Evolutionary conservation across 2,329 filamentous ascomycete genomes (phyloP).

Genomic region (Clarireedia sp.): DNA sequence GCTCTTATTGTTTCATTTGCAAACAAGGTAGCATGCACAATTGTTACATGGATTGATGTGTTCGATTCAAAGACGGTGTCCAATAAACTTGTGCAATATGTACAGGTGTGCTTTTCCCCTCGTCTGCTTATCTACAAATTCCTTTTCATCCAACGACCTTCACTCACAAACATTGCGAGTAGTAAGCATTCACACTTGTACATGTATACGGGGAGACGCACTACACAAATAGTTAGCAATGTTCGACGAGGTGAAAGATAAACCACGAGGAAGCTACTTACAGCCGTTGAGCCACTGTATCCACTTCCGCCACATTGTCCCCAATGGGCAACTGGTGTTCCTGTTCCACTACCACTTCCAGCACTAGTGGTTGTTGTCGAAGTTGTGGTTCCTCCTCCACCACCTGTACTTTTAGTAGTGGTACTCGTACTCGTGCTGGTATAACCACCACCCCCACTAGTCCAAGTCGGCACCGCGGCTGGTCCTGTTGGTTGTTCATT

Average conservation of each 20-base stretch:
- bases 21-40: no score
- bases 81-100: no score
- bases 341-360: not conserved
- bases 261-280: not conserved
- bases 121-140: no score
- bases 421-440: not conserved
- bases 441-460: not conserved
- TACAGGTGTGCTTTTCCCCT: no score
- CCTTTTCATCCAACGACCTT: not conserved
- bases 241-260: not conserved
- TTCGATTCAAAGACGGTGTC: no score
- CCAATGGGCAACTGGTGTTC: not conserved
- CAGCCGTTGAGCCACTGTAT: not conserved
- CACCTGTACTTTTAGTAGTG: not conserved
- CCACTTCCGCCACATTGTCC: slow-evolving; percentile 6
- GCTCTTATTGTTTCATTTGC: no score
- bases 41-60: no score
- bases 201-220: slow-evolving; percentile 6
- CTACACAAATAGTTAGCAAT: not conserved
- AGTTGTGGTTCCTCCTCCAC: not conserved
- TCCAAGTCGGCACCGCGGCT: not conserved
- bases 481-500: slow-evolving; percentile 4
- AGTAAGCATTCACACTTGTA: not conserved
- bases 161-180: slow-evolving; percentile 11
- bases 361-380: not conserved